These are phyloP conservation scores for Penicillium robsamsonii DNA, from an alignment of 495 filamentous ascomycete species.

Conservation along the genomic window DNA sequence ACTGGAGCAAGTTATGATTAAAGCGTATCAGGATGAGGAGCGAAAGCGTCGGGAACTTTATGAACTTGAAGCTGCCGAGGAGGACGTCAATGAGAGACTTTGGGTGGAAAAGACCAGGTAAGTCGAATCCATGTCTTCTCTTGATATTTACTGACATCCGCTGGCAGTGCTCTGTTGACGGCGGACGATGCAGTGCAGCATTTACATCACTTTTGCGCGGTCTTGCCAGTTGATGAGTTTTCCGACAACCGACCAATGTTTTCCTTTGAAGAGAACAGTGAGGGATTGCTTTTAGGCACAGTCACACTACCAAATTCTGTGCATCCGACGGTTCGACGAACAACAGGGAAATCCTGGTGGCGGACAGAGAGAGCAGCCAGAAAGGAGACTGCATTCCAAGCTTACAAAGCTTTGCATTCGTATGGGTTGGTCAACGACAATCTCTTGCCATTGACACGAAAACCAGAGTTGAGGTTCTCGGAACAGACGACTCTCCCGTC, in stretches of 20 bases:
- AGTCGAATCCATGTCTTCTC: not conserved
- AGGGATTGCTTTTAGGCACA: slow-evolving; percentile 22
- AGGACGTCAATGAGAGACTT: slow-evolving; percentile 47
- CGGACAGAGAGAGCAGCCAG: slow-evolving; percentile 69
- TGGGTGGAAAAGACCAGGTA: slow-evolving; percentile 55
- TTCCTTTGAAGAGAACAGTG: slow-evolving; percentile 32
- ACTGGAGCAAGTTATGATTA: slow-evolving; percentile 72
- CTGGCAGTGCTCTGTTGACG: slow-evolving; percentile 66
- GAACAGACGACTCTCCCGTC: slow-evolving; percentile 20
- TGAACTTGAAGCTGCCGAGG: slow-evolving; percentile 48
- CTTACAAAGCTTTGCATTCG: slow-evolving; percentile 67
- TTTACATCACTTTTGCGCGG: slow-evolving; percentile 78
- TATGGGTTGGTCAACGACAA: slow-evolving; percentile 76
- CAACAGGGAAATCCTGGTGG: slow-evolving; percentile 57
- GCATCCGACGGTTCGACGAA: slow-evolving; percentile 56
- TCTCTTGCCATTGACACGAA: slow-evolving; percentile 59
- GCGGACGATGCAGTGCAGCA: slow-evolving; percentile 69
- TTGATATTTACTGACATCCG: slow-evolving; percentile 2
- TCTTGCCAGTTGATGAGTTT: slow-evolving; percentile 56
- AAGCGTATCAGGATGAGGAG: slow-evolving; percentile 68
- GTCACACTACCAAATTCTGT: slow-evolving; percentile 74
- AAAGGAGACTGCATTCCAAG: slow-evolving; percentile 82
- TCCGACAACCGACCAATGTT: slow-evolving; percentile 52
- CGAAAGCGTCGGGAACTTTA: slow-evolving; percentile 47
- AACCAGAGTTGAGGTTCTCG: slow-evolving; percentile 20